Evolutionary conservation across 768 basidiomycete species (phyloP), one percentile per base, ranked within the genome.

Genomic region (Lenzites betulinus): DNA sequence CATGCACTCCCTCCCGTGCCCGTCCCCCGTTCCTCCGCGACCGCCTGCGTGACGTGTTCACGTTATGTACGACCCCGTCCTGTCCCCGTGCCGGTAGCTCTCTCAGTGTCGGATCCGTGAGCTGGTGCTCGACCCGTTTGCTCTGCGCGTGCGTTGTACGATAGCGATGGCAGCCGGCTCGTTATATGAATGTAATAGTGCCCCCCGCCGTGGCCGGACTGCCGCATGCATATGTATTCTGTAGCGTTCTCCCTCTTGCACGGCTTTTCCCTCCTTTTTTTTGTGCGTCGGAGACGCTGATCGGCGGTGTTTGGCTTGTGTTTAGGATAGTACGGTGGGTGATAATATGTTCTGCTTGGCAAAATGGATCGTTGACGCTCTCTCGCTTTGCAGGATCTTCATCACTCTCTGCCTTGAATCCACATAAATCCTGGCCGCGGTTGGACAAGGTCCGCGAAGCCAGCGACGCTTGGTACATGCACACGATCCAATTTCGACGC

Each of bases 121-220:
- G 60, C 60, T 55, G 54, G 60, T 55, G 49, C 60, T 60, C 53
- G 59, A 51, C 30, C 12, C 35, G 25, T 25, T 39, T 33, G 47
- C n/a, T 33, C 18, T 33, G 15, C 15, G 16, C 44, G 22, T 26
- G 25, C 39, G 23, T 11, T 60, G 60, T 55, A 51, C 60, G 60
- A 51, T 55, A 55, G 33, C 41, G 22, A 48, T 51, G 23, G 56
- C 30, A 50, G 56, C 42, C 39, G 56, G 25, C n/a, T n/a, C 35
- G 39, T 3, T 58, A 58, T 58, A 58, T 58, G 41, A 58, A 58
- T 58, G 56, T 58, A 58, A 30, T 58, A 58, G 56, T 58, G 39
- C 25, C 36, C 36, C 20, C 30, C n/a, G 13, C 35, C 35, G n/a
- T n/a, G 35, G 35, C 13, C 7, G 56, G 48, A 50, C 48, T 58